These are phyloP conservation scores for Aureoboletus auriporus DNA, from an alignment of 768 basidiomycete genomes.

Conservation along the genomic window DNA sequence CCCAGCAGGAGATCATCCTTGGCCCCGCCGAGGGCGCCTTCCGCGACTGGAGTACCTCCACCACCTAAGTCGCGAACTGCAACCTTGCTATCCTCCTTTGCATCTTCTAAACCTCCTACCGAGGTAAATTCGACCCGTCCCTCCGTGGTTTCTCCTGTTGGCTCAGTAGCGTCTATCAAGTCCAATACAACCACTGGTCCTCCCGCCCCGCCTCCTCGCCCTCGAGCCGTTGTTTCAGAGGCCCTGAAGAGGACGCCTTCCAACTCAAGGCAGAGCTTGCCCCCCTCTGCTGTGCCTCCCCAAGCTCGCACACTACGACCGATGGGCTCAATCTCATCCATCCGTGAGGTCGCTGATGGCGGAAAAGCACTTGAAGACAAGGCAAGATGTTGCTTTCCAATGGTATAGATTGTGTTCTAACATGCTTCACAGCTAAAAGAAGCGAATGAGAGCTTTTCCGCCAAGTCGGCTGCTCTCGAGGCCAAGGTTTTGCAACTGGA, in stretches of 20 bases:
- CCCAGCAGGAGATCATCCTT: constrained; percentile 32
- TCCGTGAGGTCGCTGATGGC: constrained; percentile 65
- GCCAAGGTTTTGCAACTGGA: constrained; percentile 46
- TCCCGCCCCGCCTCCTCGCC: constrained; percentile 37
- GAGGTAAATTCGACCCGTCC: constrained; percentile 33
- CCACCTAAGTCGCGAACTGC: constrained; percentile 36
- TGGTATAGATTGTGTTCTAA: constrained; percentile 1
- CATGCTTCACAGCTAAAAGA: constrained; percentile 49
- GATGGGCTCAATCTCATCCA: constrained; percentile 66
- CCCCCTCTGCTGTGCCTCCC: constrained; percentile 18
- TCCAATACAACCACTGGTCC: constrained; percentile 32
- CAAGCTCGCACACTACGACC: constrained; percentile 43
- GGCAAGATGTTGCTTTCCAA: constrained; percentile 32
- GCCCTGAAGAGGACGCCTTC: constrained; percentile 50
- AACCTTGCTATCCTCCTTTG: constrained; percentile 26
- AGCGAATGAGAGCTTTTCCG: constrained; percentile 47
- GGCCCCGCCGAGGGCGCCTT: constrained; percentile 32
- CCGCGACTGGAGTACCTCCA: constrained; percentile 36
- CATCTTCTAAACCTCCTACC: constrained; percentile 14
- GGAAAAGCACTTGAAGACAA: constrained; percentile 56
- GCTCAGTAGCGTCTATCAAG: constrained; percentile 46
- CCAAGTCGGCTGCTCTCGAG: constrained; percentile 55
- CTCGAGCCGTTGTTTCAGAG: constrained; percentile 68
- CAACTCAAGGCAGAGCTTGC: constrained; percentile 40
- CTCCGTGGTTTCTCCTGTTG: constrained; percentile 55